A percentile compares a stretch with the other conserved stretches of the same genome.
Conservation (phyloP, 352 stramenopile species). For the Globisporangium ultimum region DNA sequence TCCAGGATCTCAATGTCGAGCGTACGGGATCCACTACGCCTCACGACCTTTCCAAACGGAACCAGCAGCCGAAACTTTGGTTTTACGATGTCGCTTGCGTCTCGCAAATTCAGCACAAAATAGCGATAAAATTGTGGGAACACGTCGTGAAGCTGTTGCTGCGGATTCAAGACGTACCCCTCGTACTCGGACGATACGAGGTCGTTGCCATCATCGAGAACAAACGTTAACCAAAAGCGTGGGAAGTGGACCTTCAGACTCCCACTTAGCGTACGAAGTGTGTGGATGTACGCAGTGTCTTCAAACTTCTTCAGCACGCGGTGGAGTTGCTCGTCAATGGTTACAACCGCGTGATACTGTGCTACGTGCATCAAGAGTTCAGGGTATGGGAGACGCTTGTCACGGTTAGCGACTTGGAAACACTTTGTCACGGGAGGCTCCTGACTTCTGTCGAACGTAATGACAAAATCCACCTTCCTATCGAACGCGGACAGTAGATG, state of each 20-base stretch:
- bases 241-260: slow-evolving; percentile 38
- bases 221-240: slow-evolving; percentile 38
- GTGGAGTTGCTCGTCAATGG: slow-evolving; percentile 9
- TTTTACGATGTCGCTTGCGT: slow-evolving; percentile 14
- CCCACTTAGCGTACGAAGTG: slow-evolving; percentile 11
- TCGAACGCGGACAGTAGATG: slow-evolving; percentile 15
- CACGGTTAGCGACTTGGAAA: slow-evolving; percentile 29
- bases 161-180: slow-evolving; percentile 29
- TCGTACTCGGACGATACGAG: slow-evolving; percentile 34
- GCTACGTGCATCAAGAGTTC: slow-evolving; percentile 11
- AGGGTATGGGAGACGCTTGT: slow-evolving; percentile 16
- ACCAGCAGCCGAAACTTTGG: slow-evolving; percentile 26
- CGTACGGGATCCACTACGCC: slow-evolving; percentile 3
- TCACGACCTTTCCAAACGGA: slow-evolving; percentile 25
- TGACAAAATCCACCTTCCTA: slow-evolving; percentile 2
- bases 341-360: slow-evolving; percentile 26
- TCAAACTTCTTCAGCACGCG: slow-evolving; percentile 45
- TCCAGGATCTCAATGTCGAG: slow-evolving; percentile 20
- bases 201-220: slow-evolving; percentile 10
- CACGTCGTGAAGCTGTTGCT: slow-evolving; percentile 39
- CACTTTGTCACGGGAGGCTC: slow-evolving; percentile 6
- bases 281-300: slow-evolving; percentile 25
- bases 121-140: slow-evolving; percentile 38
- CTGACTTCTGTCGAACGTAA: not conserved
- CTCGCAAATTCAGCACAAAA: slow-evolving; percentile 21